Evolutionary conservation across 768 basidiomycete species (phyloP).

Genomic region (Pleurotus sapidus): DNA sequence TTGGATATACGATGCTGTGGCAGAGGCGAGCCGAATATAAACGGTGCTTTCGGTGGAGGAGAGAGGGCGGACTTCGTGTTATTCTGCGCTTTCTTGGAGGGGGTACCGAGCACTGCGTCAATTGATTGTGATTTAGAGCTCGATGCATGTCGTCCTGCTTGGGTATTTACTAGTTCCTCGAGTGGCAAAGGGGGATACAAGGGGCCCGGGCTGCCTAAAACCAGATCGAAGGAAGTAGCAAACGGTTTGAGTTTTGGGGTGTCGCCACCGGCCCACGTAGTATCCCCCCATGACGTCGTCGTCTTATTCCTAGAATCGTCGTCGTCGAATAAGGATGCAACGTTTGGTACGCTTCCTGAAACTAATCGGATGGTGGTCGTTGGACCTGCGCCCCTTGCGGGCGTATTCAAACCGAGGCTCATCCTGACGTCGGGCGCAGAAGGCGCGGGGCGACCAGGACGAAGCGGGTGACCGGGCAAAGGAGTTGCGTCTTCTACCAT

Average conservation of each 20-base stretch:
- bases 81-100: slow-evolving; percentile 13
- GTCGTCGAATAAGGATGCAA: slow-evolving; percentile 1
- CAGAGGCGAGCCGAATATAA: slow-evolving; percentile 77
- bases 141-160: background rate
- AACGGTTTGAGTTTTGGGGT: slow-evolving; percentile 70
- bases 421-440: slow-evolving; percentile 47
- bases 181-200: slow-evolving; percentile 38
- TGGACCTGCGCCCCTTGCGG: slow-evolving; percentile 34
- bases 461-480: slow-evolving; percentile 56
- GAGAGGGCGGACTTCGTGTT: slow-evolving; percentile 17
- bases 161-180: slow-evolving; percentile 19
- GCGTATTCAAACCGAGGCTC: slow-evolving; percentile 50
- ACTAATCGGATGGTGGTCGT: slow-evolving; percentile 54
- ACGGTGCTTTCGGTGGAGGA: slow-evolving; percentile 37
- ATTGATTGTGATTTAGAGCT: slow-evolving; percentile 6
- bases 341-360: slow-evolving; percentile 26
- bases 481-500: slow-evolving; percentile 31
- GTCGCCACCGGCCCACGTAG: slow-evolving; percentile 16
- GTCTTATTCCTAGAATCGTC: slow-evolving; percentile 13
- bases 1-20: slow-evolving; percentile 63
- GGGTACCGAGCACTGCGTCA: background rate
- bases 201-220: slow-evolving; percentile 49
- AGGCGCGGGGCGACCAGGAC: slow-evolving; percentile 62
- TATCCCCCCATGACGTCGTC: slow-evolving; percentile 15
- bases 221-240: slow-evolving; percentile 65